Evolutionary conservation across 2,329 filamentous ascomycete genomes (phyloP).

Genomic region (Trichoderma breve): DNA sequence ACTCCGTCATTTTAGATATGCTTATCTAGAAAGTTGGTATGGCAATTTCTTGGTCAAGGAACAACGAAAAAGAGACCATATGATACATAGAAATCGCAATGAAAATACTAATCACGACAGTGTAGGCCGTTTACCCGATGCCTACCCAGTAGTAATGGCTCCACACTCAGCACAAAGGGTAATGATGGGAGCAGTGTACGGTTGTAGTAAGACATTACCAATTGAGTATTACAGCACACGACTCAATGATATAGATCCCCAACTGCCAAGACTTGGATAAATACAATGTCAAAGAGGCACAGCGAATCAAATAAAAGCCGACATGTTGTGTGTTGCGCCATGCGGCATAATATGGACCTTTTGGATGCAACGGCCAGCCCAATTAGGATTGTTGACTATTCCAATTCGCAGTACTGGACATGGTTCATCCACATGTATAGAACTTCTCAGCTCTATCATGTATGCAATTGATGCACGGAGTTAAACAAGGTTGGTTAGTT

Average conservation of each 20-base stretch:
- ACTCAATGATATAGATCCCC: not conserved
- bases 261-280: not conserved
- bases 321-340: not conserved
- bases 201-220: not conserved
- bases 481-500: not conserved
- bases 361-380: not conserved
- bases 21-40: not conserved
- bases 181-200: not conserved
- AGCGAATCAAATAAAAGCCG: not conserved
- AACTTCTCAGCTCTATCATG: not conserved
- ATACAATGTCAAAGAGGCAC: not conserved
- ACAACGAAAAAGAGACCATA: not conserved
- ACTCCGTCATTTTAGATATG: not conserved
- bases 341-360: not conserved
- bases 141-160: not conserved
- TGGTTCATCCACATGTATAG: not conserved
- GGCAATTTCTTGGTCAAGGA: not conserved
- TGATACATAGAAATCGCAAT: not conserved
- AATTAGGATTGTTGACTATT: not conserved
- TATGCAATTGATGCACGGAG: not conserved
- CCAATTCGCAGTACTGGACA: not conserved
- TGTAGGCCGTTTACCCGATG: not conserved
- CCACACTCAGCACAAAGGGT: not conserved
- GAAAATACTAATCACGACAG: not conserved
- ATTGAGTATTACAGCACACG: not conserved